Conservation (phyloP, 768 basidiomycete genomes). For the Agrocybe praecox region DNA sequence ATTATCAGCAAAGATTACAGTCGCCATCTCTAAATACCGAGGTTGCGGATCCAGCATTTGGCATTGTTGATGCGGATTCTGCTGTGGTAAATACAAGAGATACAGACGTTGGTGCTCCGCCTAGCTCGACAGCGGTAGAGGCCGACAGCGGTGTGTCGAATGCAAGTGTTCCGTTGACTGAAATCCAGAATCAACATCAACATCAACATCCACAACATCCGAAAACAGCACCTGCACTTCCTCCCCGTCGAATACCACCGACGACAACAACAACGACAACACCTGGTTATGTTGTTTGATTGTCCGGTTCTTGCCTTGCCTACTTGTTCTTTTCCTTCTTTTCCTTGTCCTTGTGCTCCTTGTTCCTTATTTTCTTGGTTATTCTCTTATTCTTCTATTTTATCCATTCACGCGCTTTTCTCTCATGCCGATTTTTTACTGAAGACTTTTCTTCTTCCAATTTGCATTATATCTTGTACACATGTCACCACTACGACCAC, state of each 20-base stretch:
- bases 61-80: neutral
- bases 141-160: neutral
- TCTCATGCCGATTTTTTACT: too few species aligned
- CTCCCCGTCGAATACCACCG: conserved; percentile 25
- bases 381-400: too few species aligned
- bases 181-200: too few species aligned
- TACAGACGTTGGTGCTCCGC: neutral
- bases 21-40: too few species aligned
- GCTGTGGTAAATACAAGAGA: neutral
- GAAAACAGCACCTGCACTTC: conserved; percentile 21
- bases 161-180: too few species aligned
- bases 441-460: too few species aligned
- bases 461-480: too few species aligned
- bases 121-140: neutral
- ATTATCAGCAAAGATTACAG: neutral
- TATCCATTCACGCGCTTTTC: too few species aligned
- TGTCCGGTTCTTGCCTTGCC: neutral
- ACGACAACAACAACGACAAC: conserved; percentile 19
- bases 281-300: neutral
- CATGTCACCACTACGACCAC: too few species aligned
- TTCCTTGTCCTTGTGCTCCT: too few species aligned
- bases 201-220: neutral
- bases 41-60: too few species aligned
- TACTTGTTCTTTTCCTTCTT: neutral
- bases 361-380: too few species aligned